Evolutionary conservation across 257 asterid genomes (phyloP).

Genomic region (Haberlea rhodopensis): DNA sequence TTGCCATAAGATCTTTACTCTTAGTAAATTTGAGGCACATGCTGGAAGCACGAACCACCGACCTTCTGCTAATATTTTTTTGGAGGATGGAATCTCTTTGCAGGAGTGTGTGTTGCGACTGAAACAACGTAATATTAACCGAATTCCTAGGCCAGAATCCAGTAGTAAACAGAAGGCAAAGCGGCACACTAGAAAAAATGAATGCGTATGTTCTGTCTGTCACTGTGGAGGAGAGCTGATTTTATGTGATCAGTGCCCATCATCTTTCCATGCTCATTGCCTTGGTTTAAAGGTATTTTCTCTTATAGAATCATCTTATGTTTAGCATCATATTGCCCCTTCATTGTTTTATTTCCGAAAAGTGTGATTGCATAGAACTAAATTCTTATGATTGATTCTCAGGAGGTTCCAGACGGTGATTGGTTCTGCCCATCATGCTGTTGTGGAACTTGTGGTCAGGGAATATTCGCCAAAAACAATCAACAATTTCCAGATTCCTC

Average conservation of each 20-base stretch:
- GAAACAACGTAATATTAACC: conserved; percentile 26
- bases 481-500: conserved; percentile 31
- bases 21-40: conserved; percentile 65
- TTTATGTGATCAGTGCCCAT: conserved; percentile 89
- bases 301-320: conserved; percentile 16
- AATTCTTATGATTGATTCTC: conserved; percentile 28
- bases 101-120: conserved; percentile 60
- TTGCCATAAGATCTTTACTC: conserved; percentile 51
- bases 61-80: conserved; percentile 61
- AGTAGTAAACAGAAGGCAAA: conserved; percentile 25
- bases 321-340: conserved; percentile 13
- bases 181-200: conserved; percentile 35
- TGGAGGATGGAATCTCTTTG: conserved; percentile 83
- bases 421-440: conserved; percentile 98
- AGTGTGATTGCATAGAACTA: conserved; percentile 5
- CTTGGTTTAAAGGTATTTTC: conserved; percentile 71
- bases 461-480: conserved; percentile 28
- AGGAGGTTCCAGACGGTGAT: conserved; percentile 87
- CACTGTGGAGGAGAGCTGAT: conserved; percentile 79
- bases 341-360: conserved; percentile 2
- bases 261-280: conserved; percentile 76
- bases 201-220: conserved; percentile 79
- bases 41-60: conserved; percentile 58
- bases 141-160: conserved; percentile 29
- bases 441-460: conserved; percentile 67